Evolutionary conservation across 805 yeast species (phyloP).

Genomic region (Saccharomycopsis amapae): DNA sequence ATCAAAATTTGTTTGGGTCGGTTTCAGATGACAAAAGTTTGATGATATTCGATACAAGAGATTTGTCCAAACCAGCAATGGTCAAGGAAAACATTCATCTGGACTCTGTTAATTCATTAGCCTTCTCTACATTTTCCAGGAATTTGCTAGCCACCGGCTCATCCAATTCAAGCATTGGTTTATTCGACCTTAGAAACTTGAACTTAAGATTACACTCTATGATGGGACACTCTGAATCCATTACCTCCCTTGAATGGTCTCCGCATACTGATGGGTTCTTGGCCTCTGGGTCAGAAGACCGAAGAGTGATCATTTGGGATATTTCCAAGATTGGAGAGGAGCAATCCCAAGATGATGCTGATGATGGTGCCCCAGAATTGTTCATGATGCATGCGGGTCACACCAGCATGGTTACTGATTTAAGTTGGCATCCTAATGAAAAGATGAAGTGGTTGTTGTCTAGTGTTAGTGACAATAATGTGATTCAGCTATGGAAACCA

Average conservation of each 20-base stretch:
- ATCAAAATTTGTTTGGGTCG: conserved; percentile 51
- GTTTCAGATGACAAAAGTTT: conserved; percentile 66
- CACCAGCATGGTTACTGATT: conserved; percentile 66
- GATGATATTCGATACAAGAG: conserved; percentile 48
- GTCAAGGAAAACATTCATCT: conserved; percentile 26
- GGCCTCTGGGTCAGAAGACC: conserved; percentile 71
- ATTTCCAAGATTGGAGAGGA: conserved; percentile 73
- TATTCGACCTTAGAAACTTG: conserved; percentile 55
- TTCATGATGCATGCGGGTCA: conserved; percentile 93
- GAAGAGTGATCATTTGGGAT: conserved; percentile 80
- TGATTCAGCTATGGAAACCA: conserved; percentile 40
- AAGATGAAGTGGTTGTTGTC: conserved; percentile 72
- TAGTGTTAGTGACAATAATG: conserved; percentile 41
- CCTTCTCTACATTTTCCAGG: conserved; percentile 56
- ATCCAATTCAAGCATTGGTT: conserved; percentile 54
- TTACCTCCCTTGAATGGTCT: conserved; percentile 70
- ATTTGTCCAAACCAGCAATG: conserved; percentile 24
- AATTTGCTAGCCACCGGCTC: conserved; percentile 65
- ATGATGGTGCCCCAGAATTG: conserved; percentile 84
- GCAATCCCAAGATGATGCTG: conserved; percentile 80
- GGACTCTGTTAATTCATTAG: conserved; percentile 49
- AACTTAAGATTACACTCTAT: conserved; percentile 52
- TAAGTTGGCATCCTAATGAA: conserved; percentile 51
- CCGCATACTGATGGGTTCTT: conserved; percentile 71
- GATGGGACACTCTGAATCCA: conserved; percentile 72